These are phyloP conservation scores for Phaffia tasmanica DNA, from an alignment of 768 basidiomycete species.

Conservation along the genomic window DNA sequence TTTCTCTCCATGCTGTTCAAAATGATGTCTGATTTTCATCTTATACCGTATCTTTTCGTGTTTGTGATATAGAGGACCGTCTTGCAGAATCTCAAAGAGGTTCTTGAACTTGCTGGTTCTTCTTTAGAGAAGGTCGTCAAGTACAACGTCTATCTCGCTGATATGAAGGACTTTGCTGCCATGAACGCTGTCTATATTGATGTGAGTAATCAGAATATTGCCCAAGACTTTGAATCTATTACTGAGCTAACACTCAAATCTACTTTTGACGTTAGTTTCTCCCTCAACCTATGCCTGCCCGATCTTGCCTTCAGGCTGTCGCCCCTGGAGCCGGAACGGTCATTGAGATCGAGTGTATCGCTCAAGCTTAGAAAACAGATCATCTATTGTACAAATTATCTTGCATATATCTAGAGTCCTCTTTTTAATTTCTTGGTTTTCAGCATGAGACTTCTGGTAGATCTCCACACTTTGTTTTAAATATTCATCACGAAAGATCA, in stretches of 20 bases:
- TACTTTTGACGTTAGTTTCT: constrained; percentile 10
- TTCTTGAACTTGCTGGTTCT: constrained; percentile 31
- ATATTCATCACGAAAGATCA: no score
- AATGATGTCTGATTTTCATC: no score
- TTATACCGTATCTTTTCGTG: no score
- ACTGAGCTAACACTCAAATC: background rate
- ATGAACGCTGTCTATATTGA: constrained; percentile 31
- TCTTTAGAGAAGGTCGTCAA: constrained; percentile 22
- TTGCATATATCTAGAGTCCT: no score
- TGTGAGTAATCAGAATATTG: background rate
- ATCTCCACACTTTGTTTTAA: background rate
- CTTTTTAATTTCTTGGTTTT: no score
- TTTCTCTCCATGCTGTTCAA: no score
- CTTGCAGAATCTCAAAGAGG: constrained; percentile 29
- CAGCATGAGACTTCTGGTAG: no score
- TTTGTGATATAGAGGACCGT: constrained; percentile 2
- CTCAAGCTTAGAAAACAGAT: constrained; percentile 9
- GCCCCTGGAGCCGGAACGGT: constrained; percentile 25
- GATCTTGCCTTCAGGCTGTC: constrained; percentile 25
- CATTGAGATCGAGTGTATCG: constrained; percentile 26
- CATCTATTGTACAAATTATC: background rate
- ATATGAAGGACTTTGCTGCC: constrained; percentile 30
- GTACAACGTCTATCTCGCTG: constrained; percentile 27
- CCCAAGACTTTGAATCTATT: background rate
- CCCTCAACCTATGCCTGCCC: constrained; percentile 25